Conservation (phyloP, 306 rosid genomes). For the Quercus variabilis region DNA sequence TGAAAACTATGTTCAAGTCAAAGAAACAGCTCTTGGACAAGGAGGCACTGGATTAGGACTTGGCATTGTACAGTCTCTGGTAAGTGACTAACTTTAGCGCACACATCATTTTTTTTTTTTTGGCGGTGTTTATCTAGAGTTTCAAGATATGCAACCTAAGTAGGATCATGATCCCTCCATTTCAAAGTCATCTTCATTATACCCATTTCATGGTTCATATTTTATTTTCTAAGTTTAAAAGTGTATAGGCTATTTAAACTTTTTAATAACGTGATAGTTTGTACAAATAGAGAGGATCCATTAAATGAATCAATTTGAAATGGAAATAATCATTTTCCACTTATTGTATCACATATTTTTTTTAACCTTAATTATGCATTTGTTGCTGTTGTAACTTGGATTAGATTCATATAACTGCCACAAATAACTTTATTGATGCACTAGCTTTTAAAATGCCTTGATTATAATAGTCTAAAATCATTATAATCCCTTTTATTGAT, state of each 20-base stretch:
- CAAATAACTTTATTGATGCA: no score
- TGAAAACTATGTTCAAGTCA: constrained; percentile 77
- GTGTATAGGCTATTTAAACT: no score
- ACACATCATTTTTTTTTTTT: not conserved
- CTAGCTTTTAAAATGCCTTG: not conserved
- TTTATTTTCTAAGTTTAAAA: no score
- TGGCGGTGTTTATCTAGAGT: not conserved
- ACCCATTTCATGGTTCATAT: no score
- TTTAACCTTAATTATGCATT: not conserved
- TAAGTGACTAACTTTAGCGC: constrained; percentile 18
- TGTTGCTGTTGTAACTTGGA: not conserved
- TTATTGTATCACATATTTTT: not conserved
- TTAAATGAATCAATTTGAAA: no score
- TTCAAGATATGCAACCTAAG: not conserved
- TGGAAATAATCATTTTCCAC: no score
- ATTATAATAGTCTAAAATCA: not conserved
- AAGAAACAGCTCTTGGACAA: constrained; percentile 48
- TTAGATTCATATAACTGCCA: not conserved
- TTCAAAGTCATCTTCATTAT: no score
- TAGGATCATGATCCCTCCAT: no score
- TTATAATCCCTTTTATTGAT: not conserved
- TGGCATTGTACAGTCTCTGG: constrained; percentile 84
- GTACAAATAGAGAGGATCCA: no score
- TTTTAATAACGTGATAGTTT: no score
- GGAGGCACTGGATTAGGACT: constrained; percentile 95